A percentile compares a stretch with the other conserved stretches of the same genome.
phyloP scores from a whole-genome alignment of 805 yeast species.

The Metschnikowia similis region DNA sequence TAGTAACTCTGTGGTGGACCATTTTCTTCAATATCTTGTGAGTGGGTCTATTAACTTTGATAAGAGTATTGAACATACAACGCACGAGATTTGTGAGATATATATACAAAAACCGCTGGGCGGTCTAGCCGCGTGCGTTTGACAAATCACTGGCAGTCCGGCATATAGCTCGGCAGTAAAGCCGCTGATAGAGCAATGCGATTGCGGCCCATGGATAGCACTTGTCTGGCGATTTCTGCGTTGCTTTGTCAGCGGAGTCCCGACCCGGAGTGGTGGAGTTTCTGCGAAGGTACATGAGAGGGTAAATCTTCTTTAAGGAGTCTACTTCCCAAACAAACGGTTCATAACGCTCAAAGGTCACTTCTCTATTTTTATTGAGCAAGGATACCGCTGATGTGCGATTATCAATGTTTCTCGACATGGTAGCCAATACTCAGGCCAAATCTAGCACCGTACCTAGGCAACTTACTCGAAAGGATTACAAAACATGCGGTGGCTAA shows the following conservation, averaged over 20 bases:
- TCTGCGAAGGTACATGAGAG: neutral
- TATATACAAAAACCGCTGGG: constrained; percentile 4
- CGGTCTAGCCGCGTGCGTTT: constrained; percentile 12
- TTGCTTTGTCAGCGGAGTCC: neutral
- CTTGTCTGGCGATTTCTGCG: neutral
- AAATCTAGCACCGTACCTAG: neutral
- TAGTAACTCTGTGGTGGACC: constrained; percentile 82
- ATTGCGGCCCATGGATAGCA: neutral
- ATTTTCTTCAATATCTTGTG: constrained; percentile 37
- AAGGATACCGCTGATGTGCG: neutral
- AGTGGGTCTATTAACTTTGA: neutral
- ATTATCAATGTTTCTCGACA: neutral
- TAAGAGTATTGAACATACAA: neutral
- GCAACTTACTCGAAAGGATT: neutral
- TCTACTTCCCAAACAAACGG: too few species aligned
- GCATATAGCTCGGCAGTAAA: constrained; percentile 4
- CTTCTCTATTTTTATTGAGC: too few species aligned
- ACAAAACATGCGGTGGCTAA: neutral
- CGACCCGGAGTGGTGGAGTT: neutral
- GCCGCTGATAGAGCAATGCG: neutral
- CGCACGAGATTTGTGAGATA: neutral
- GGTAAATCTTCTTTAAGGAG: too few species aligned
- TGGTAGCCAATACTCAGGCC: neutral
- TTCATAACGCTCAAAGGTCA: too few species aligned
- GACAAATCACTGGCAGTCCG: constrained; percentile 6